Conservation (phyloP, 31 red algal species). For the Odonthalia washingtoniensis region DNA sequence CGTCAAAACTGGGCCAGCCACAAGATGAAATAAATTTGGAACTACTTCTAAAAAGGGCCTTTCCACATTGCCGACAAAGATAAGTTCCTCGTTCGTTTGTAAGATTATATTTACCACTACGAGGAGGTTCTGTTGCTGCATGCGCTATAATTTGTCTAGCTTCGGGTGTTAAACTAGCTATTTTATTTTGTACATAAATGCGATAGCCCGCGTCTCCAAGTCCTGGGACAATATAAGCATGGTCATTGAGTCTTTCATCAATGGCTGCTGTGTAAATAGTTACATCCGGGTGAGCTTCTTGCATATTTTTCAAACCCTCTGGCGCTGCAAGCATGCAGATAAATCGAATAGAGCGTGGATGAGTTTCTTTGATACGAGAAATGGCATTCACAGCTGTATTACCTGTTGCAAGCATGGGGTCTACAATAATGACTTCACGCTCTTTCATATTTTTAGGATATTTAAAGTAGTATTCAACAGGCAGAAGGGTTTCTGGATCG, state of each 20-base stretch:
- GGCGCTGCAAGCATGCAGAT: conserved; percentile 29
- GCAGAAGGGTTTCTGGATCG: conserved; percentile 18
- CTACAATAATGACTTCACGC: conserved; percentile 5
- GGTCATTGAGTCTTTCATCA: conserved; percentile 15
- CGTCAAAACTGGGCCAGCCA: no score
- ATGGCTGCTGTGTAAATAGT: background rate
- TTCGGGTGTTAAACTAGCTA: no score
- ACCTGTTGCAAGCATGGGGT: conserved; percentile 36
- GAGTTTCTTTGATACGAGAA: conserved; percentile 1
- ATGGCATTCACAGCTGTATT: background rate
- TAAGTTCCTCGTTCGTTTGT: no score
- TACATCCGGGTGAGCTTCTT: conserved; percentile 36
- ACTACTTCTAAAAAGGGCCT: no score
- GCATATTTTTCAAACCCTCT: conserved; percentile 3
- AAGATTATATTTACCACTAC: no score
- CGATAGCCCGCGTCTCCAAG: conserved; percentile 26
- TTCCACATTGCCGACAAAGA: no score
- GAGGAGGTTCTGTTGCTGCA: no score
- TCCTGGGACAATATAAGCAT: conserved; percentile 34
- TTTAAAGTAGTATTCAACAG: conserved; percentile 37
- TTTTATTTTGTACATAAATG: conserved; percentile 35
- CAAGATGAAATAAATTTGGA: no score
- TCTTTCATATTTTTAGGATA: conserved; percentile 17
- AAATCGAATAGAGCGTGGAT: conserved; percentile 5
- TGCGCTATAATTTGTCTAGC: no score